phyloP scores from a whole-genome alignment of 2,329 filamentous ascomycete genomes.

The Pezicula rhizophila region DNA sequence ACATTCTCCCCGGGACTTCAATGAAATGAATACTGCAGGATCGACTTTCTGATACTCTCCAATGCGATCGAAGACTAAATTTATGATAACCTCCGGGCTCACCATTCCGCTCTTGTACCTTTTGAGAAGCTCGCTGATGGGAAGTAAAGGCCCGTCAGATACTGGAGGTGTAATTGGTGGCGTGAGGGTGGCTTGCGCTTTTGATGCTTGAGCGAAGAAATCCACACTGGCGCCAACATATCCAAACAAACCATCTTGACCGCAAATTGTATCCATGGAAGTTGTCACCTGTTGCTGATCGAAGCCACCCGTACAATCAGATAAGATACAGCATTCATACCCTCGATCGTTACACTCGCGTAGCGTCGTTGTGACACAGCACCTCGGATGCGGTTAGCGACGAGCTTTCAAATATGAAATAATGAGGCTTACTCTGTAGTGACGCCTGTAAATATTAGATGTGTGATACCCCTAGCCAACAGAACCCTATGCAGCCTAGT shows the following conservation, averaged over 20 bases:
- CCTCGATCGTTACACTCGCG: slow-evolving; percentile 55
- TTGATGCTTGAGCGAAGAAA: slow-evolving; percentile 26
- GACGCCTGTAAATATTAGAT: slow-evolving; percentile 50
- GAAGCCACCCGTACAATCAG: slow-evolving; percentile 43
- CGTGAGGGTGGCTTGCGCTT: slow-evolving; percentile 12
- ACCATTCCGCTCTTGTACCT: slow-evolving; percentile 38
- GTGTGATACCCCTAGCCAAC: slow-evolving; percentile 48
- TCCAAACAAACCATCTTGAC: slow-evolving; percentile 45
- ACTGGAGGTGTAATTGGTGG: slow-evolving; percentile 19
- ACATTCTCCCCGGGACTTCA: slow-evolving; percentile 32
- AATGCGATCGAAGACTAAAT: slow-evolving; percentile 39
- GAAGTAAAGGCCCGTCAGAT: slow-evolving; percentile 10
- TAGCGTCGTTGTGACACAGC: slow-evolving; percentile 49
- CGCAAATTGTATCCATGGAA: slow-evolving; percentile 43
- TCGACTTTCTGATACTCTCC: slow-evolving; percentile 41
- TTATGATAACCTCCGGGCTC: slow-evolving; percentile 34
- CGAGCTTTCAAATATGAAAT: not conserved
- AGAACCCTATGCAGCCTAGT: slow-evolving; percentile 47
- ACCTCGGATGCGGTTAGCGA: slow-evolving; percentile 23
- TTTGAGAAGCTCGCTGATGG: slow-evolving; percentile 35
- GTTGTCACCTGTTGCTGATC: slow-evolving; percentile 38
- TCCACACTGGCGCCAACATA: slow-evolving; percentile 37
- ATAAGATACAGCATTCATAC: slow-evolving; percentile 50
- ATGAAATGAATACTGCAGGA: slow-evolving; percentile 45
- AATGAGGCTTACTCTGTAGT: slow-evolving; percentile 40